Base-by-base conservation (phyloP, 768 basidiomycete genomes). In the Pulveroboletus frians region DNA sequence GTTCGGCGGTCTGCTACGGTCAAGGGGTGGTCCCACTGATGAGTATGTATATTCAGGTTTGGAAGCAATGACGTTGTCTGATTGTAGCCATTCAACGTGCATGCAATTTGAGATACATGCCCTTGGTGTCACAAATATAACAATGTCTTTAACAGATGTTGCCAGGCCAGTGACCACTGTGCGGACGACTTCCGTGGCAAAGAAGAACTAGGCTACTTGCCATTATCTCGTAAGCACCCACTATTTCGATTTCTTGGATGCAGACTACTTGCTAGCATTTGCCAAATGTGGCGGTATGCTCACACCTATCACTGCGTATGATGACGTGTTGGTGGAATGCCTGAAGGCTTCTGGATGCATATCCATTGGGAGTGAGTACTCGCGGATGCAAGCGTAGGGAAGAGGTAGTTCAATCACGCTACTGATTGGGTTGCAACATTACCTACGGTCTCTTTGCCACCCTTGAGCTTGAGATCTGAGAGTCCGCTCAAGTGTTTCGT, bases 261-360 rank as follows among this genome's bases (percentile, higher is more conserved):
- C 73, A 23, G 70, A 77, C 14, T 73, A 69, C 14, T 76, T 92
- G 2, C 79, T 89, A 0, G 55, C 72, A 1, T 63, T 84, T 6
- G 83, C 78, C 4, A 72, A 71, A 41, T 65, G 73, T 39, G 93
- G 92, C 11, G 93, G 94, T 1, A 68, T 93, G 3, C 71, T 96
- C 42, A 97, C 94, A 2, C 85, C 93, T 0, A 79, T 85, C 67
- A 81, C 80, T 4, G 93, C 88, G 2, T 76, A 95, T 48, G 93
- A 92, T 14, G 81, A 88, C 51, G 78, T 81, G 6, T 66, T 94
- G 32, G 70, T 92, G 31, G 76, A 79, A 55, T 74, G 93, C n/a
- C 64, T 96, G 53, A 75, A 78, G 51, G 71, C 68, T 18, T 80
- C 75, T 8, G 83, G 79, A 0, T 64, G 68, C 43, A 77, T 91